Evolutionary conservation across 1,284 basidiomycete species (phyloP).

Genomic region (Puccinia coronata): DNA sequence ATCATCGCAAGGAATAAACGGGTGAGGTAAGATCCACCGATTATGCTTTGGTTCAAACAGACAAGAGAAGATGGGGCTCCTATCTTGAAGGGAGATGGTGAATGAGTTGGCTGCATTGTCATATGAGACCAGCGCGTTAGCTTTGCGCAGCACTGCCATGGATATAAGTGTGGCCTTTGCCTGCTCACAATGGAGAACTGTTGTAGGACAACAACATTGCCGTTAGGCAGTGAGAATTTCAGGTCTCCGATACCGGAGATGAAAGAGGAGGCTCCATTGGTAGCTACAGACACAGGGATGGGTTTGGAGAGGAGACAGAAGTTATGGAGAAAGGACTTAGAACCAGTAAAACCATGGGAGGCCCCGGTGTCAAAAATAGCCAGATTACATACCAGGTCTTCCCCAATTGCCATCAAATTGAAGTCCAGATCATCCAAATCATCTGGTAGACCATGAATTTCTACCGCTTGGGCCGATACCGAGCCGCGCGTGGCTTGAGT

Average conservation of each 20-base stretch:
- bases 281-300: neutral
- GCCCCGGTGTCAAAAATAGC: neutral
- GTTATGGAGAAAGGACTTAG: neutral
- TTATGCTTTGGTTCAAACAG: neutral
- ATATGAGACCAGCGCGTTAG: neutral
- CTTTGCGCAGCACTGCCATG: neutral
- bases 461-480: neutral
- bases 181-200: neutral
- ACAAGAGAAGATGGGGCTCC: neutral
- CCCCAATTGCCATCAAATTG: neutral
- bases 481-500: neutral
- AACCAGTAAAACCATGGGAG: neutral
- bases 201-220: neutral
- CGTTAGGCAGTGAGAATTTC: neutral
- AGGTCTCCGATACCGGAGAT: neutral
- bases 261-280: neutral
- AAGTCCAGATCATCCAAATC: neutral
- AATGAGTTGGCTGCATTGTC: neutral
- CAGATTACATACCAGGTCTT: neutral
- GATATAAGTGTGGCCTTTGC: neutral
- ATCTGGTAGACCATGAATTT: neutral
- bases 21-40: neutral
- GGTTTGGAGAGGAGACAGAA: neutral
- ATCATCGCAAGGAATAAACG: neutral
- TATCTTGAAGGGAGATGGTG: neutral